phyloP scores from a whole-genome alignment of 2,329 filamentous ascomycete genomes.

The Didymella pomorum region DNA sequence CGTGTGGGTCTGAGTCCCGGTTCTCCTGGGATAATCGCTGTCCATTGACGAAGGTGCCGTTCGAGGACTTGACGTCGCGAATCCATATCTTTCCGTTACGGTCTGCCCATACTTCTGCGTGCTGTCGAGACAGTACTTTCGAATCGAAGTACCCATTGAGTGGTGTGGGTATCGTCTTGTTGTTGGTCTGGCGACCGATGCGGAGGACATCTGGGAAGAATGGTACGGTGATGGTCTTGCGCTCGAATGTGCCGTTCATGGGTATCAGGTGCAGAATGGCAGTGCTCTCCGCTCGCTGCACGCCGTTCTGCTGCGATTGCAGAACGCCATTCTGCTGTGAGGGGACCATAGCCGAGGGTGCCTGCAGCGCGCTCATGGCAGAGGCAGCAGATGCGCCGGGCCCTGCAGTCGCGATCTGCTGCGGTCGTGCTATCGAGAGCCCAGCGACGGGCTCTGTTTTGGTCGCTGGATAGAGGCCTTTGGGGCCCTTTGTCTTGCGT shows the following conservation, averaged over 20 bases:
- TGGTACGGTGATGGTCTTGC: slow-evolving; percentile 93
- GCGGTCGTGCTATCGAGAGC: slow-evolving; percentile 67
- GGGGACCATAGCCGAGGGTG: slow-evolving; percentile 68
- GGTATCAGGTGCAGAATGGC: slow-evolving; percentile 87
- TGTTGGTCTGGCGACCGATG: slow-evolving; percentile 96
- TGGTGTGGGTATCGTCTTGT: slow-evolving; percentile 90
- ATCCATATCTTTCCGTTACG: slow-evolving; percentile 91
- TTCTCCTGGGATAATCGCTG: slow-evolving; percentile 91
- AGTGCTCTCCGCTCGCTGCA: slow-evolving; percentile 64
- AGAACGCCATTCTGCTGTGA: slow-evolving; percentile 75
- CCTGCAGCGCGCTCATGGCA: slow-evolving; percentile 69
- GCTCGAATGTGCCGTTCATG: slow-evolving; percentile 95
- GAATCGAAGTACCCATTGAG: slow-evolving; percentile 97
- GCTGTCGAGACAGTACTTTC: slow-evolving; percentile 93
- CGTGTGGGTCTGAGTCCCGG: slow-evolving; percentile 93
- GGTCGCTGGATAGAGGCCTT: slow-evolving; percentile 69
- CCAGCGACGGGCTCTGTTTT: slow-evolving; percentile 72
- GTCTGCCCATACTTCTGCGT: slow-evolving; percentile 94
- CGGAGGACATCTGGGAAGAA: slow-evolving; percentile 92
- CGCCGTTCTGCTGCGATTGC: slow-evolving; percentile 66
- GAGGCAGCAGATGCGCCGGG: slow-evolving; percentile 67
- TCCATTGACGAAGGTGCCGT: slow-evolving; percentile 97
- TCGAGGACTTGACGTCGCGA: slow-evolving; percentile 96
- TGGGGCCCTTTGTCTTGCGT: slow-evolving; percentile 58
- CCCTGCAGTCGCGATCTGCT: slow-evolving; percentile 66